phyloP scores from a whole-genome alignment of 2,329 filamentous ascomycete species.

The Trichoderma sp. region DNA sequence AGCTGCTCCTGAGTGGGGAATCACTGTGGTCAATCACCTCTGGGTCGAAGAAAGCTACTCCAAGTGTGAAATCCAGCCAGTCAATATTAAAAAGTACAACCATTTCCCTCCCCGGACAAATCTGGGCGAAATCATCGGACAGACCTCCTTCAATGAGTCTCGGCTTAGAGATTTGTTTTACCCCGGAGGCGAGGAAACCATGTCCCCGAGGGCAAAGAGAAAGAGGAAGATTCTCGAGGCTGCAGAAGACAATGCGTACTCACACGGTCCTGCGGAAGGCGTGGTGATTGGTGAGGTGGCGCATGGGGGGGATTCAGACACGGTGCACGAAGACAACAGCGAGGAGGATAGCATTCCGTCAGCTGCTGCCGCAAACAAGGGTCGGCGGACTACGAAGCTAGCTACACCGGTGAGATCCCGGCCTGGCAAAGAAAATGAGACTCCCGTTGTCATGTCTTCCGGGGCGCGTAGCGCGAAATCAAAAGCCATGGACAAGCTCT shows the following conservation, averaged over 20 bases:
- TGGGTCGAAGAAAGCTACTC: constrained; percentile 98
- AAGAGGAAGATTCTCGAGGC: constrained; percentile 50
- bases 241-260: constrained; percentile 50
- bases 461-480: constrained; percentile 85
- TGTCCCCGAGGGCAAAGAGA: constrained; percentile 42
- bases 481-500: constrained; percentile 72
- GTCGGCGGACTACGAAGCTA: constrained; percentile 21
- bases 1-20: constrained; percentile 87
- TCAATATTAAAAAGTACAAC: constrained; percentile 73
- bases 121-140: constrained; percentile 86
- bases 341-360: constrained; percentile 30
- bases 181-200: constrained; percentile 54
- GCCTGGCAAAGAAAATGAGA: constrained; percentile 74
- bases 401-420: constrained; percentile 42
- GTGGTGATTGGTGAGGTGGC: constrained; percentile 42
- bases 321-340: constrained; percentile 43
- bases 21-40: constrained; percentile 86
- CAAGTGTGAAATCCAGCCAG: constrained; percentile 71
- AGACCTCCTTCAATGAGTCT: constrained; percentile 71
- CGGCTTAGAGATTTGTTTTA: constrained; percentile 65
- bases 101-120: constrained; percentile 89
- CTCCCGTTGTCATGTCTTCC: constrained; percentile 63
- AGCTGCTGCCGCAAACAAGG: constrained; percentile 2
- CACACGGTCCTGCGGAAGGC: constrained; percentile 46
- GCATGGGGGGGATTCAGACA: constrained; percentile 40